Conservation (phyloP, 129 eudicot genomes). For the Kitagawia praeruptora region DNA sequence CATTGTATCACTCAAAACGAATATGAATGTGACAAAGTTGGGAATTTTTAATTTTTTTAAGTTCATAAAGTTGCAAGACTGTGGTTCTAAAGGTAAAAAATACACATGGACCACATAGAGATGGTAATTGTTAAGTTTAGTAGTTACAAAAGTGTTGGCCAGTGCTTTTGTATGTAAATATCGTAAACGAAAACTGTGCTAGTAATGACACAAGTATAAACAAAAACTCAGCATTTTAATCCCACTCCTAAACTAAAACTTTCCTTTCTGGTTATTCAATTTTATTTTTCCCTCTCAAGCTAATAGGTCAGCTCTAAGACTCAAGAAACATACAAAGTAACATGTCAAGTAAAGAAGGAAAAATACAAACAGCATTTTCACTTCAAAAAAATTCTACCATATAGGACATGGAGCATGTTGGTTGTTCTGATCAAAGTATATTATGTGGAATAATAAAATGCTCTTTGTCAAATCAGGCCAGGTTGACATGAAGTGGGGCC, state of each 20-base stretch:
- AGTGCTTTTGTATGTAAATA: background rate
- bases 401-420: background rate
- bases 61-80: background rate
- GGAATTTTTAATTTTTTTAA: background rate
- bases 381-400: background rate
- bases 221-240: background rate
- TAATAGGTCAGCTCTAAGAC: background rate
- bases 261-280: background rate
- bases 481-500: constrained; percentile 6
- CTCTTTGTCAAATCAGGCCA: background rate
- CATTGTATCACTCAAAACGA: background rate
- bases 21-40: background rate
- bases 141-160: background rate
- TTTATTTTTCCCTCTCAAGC: background rate
- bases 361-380: background rate
- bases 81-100: background rate
- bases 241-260: background rate
- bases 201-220: background rate
- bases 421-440: constrained; percentile 5
- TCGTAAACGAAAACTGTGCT: background rate
- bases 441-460: constrained; percentile 2
- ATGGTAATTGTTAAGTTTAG: background rate
- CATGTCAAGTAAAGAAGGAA: background rate
- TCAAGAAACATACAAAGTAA: background rate
- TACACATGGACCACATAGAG: background rate